phyloP scores from a whole-genome alignment of 208 protist genomes.

The Leishmania tarentolae region DNA sequence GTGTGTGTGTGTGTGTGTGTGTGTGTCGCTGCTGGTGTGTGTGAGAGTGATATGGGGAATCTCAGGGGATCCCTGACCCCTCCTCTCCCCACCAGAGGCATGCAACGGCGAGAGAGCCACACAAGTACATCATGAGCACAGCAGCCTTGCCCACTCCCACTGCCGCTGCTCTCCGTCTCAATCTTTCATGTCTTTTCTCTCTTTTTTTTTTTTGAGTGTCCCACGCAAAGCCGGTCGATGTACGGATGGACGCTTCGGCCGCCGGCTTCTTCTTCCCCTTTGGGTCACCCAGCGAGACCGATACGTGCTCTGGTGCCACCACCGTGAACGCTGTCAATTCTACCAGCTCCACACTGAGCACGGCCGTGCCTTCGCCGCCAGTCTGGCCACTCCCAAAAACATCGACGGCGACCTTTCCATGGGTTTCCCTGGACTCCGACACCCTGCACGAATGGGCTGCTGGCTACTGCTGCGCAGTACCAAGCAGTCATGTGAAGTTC shows the following conservation, averaged over 20 bases:
- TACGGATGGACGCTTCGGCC: background rate
- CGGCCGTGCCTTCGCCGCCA: background rate
- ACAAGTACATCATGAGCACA: background rate
- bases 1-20: background rate
- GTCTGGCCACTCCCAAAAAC: slow-evolving; percentile 19
- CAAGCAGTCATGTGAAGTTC: background rate
- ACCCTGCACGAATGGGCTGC: slow-evolving; percentile 16
- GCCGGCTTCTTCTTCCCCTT: slow-evolving; percentile 37
- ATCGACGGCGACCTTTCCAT: slow-evolving; percentile 27
- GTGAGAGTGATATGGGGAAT: background rate
- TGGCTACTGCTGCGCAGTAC: slow-evolving; percentile 5
- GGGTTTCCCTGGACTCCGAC: slow-evolving; percentile 13
- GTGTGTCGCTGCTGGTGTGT: background rate
- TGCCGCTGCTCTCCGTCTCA: background rate
- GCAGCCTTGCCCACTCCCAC: background rate
- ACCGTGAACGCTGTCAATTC: background rate
- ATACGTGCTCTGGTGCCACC: background rate
- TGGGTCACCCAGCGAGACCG: slow-evolving; percentile 1
- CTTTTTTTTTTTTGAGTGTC: background rate
- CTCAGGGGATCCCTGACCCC: background rate
- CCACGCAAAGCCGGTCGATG: background rate
- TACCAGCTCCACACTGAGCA: background rate
- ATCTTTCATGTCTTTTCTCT: background rate
- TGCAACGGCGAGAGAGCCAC: background rate
- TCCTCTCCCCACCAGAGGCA: background rate